Evolutionary conservation across 371 early-diverging fungal species (phyloP), one percentile per base, ranked within the genome.

Genomic region (Syncephalastrum sp.): DNA sequence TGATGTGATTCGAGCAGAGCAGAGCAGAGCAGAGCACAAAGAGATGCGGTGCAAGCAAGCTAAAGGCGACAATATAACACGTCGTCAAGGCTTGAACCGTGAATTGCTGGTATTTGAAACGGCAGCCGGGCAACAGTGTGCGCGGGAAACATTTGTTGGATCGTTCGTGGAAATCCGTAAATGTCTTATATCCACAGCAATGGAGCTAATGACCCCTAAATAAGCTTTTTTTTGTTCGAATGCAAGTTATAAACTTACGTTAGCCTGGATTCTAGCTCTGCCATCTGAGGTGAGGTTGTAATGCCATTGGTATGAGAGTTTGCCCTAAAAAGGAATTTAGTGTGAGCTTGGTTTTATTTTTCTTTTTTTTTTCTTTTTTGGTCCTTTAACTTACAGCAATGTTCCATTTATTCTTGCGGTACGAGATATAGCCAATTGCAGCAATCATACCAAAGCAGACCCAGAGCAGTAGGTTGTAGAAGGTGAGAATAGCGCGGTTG

Each of bases 121-220:
- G 72, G 53, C 85, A 84, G 1, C 79, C 69, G 2, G 82, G 83
- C 8, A 80, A 59, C 0, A 82, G 61, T 4, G 83, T 82, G n/a
- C 85, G 74, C 19, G 85, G 85, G 59, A 79, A 84, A 42, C 85
- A 84, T 29, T 82, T 77, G 56, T 82, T 70, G 43, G 82, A 82
- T 44, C 78, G 64, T 16, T 82, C 82, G 19, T 82, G 82, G 42
- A 73, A 82, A 48, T 84, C 85, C 4, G 74, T 62, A 41, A 77
- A 68, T 8, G 73, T 62, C 23, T 82, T 75, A 64, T 77, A 82
- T 4, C 85, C 85, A 57, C 85, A 84, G 51, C 85, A 84, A 45
- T 80, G 81, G n/a, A 84, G 62, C 79, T 82, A 54, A 1, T 38
- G 42, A 8, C 43, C 15, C 41, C 27, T 5, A 33, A 33, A 33